Base-by-base conservation (phyloP, 352 stramenopile species). In the Globisporangium polare region DNA sequence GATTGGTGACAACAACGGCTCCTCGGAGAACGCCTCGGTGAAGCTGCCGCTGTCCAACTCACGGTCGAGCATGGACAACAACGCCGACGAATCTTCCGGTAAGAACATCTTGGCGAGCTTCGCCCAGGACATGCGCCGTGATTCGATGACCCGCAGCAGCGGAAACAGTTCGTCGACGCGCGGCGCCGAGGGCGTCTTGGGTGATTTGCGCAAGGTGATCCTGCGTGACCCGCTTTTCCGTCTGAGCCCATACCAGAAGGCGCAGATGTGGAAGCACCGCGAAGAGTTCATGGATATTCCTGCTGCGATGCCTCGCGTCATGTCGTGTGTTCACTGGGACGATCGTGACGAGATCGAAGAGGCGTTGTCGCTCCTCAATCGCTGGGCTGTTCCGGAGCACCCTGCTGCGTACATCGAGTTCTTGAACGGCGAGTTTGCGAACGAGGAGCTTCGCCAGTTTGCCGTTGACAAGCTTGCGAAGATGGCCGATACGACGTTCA, bases 401-500 rank as follows among this genome's bases (percentile, higher is more conserved):
- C 72, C 83, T 47, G 83, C 86, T n/a, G 83, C 83, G 20, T 94
- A 94, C 51, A 86, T 94, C 26, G 84, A 90, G 57, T 72, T 96
- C 2, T 66, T 96, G 53, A 89, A 94, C 52, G 75, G 76, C 45
- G 82, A 93, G 60, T 94, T 95, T 59, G 71, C 85, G 0, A 74
- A 96, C 54, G 78, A 87, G 61, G 69, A 71, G 6, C 79, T 96
- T 2, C 85, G 87, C 20, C 56, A 73, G 2, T 96, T 94, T 67
- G 87, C 87, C 3, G 83, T 96, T 0, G 56, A 73, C 33, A 90
- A 92, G 55, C 72, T 97, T n/a, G 65, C 71, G 8, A 71, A 86
- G 18, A 93, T 97, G 83, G 76, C 81, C n/a, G 88, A 97, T 52
- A 88, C 81, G 3, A 90, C 85, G 5, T 92, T 97, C 58, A 91